A percentile compares a stretch with the other conserved stretches of the same genome.
Conservation (phyloP, 345 rosid genomes). For the Brassica nigra region DNA sequence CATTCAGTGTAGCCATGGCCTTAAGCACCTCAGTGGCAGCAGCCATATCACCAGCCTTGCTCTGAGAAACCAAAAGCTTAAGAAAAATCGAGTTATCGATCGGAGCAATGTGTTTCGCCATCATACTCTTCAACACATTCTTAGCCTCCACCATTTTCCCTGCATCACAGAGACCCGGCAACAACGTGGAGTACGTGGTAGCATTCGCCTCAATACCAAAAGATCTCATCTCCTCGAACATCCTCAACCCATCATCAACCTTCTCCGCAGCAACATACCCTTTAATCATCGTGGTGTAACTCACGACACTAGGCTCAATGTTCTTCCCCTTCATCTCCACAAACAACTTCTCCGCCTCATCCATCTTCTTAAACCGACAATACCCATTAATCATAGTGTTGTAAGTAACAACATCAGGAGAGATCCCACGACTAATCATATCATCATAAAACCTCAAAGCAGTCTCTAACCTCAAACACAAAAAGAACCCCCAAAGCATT, state of each 20-base stretch:
- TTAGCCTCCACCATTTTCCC: slow-evolving; percentile 70
- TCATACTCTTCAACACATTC: slow-evolving; percentile 69
- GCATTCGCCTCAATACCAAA: slow-evolving; percentile 68
- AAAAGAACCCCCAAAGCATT: slow-evolving; percentile 86
- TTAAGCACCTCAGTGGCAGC: slow-evolving; percentile 78
- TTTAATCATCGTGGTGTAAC: slow-evolving; percentile 87
- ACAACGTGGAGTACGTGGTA: slow-evolving; percentile 69
- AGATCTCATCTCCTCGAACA: slow-evolving; percentile 83
- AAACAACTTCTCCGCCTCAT: slow-evolving; percentile 81
- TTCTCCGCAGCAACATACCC: slow-evolving; percentile 62
- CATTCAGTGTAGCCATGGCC: slow-evolving; percentile 73
- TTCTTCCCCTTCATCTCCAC: slow-evolving; percentile 81
- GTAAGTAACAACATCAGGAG: slow-evolving; percentile 70
- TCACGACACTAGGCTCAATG: slow-evolving; percentile 68
- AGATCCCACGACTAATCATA: slow-evolving; percentile 67
- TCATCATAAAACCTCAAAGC: slow-evolving; percentile 80
- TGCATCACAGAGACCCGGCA: slow-evolving; percentile 77
- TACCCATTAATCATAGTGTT: slow-evolving; percentile 80
- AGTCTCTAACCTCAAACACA: slow-evolving; percentile 68
- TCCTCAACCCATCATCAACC: slow-evolving; percentile 68
- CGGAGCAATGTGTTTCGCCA: slow-evolving; percentile 59
- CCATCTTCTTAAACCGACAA: slow-evolving; percentile 69
- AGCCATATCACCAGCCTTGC: slow-evolving; percentile 62
- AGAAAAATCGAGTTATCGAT: slow-evolving; percentile 74
- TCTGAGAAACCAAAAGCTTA: slow-evolving; percentile 61